Evolutionary conservation across 495 filamentous ascomycete species (phyloP), one percentile per base, ranked within the genome.

Genomic region (Penicillium odoratum): DNA sequence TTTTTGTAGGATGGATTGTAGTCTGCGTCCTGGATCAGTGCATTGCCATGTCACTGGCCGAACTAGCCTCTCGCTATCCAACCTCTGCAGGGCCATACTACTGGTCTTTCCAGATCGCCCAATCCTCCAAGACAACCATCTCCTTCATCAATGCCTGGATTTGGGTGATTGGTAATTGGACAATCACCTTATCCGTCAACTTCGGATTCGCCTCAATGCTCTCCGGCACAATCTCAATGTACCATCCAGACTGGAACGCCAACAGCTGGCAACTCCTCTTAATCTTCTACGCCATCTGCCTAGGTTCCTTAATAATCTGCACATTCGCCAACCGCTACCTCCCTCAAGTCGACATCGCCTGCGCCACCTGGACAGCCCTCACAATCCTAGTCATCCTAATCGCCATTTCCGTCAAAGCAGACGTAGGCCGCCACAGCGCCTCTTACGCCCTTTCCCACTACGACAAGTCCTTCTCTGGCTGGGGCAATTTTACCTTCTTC

Each of bases 141-240:
- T 85, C 84, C 11, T 89, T 87, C 74, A 81, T 87, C 53, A 87
- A 80, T 58, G 85, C 83, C 51, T 89, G 87, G 86, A 69, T 84
- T 21, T 88, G 83, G 65, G 76, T 86, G 7, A 81, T 88, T 25
- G 86, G 85, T 28, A 88, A 88, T 63, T 86, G 86, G 69, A 88
- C 85, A 30, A 88, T 88, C 52, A 89, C 85, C 0, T 73, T 88
- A 42, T 81, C 85, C 7, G 85, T 88, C 31, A 86, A 88, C 60
- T 89, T 89, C 57, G 86, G 84, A 7, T 83, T 85, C 33, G 84
- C 77, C 0, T 84, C 85, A 28, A 55, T 88, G 42, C 74, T 87
- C 33, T 75, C 85, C 5, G 76, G 73, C 18, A 78, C 83, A 0
- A 80, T 87, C 30, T 71, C 82, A 2, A 71, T 87, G 29, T 85